These are phyloP conservation scores for Polychaeton citri DNA, from an alignment of 2,329 filamentous ascomycete genomes.

Conservation along the genomic window DNA sequence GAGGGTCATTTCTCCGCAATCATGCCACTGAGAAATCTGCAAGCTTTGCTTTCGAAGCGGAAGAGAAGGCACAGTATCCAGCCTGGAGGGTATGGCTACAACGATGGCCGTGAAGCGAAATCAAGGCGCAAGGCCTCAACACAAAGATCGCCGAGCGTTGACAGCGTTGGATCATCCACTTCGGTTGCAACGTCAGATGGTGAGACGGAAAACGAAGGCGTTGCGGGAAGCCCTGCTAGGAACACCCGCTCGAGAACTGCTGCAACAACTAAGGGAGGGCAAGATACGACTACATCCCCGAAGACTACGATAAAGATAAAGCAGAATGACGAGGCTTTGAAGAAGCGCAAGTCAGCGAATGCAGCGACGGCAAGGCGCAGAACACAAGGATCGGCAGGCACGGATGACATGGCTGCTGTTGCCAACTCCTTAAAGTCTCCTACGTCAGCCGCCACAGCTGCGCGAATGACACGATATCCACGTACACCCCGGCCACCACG, in stretches of 20 bases:
- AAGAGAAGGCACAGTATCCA: slow-evolving; percentile 22
- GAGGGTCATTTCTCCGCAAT: slow-evolving; percentile 68
- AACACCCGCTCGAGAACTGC: slow-evolving; percentile 52
- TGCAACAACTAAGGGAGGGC: slow-evolving; percentile 35
- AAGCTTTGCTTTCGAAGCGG: slow-evolving; percentile 31
- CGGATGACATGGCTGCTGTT: slow-evolving; percentile 33
- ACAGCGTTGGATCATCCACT: slow-evolving; percentile 29
- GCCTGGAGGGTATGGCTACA: slow-evolving; percentile 15
- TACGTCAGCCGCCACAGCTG: slow-evolving; percentile 59
- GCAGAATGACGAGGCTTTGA: slow-evolving; percentile 63
- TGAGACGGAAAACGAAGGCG: slow-evolving; percentile 43
- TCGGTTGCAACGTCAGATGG: slow-evolving; percentile 54
- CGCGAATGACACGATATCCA: slow-evolving; percentile 69
- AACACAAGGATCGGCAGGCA: slow-evolving; percentile 4
- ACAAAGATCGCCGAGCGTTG: slow-evolving; percentile 27
- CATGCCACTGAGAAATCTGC: slow-evolving; percentile 54
- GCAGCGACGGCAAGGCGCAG: slow-evolving; percentile 19
- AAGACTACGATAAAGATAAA: slow-evolving; percentile 84
- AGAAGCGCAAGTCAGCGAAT: slow-evolving; percentile 59
- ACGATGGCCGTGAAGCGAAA: slow-evolving; percentile 15
- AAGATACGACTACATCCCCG: slow-evolving; percentile 46
- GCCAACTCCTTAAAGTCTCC: slow-evolving; percentile 82
- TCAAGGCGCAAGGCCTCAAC: slow-evolving; percentile 18
- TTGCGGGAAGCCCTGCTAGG: slow-evolving; percentile 31
- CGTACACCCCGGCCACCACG: slow-evolving; percentile 79